Percentiles rank a stretch among this genome's conserved stretches.
Evolutionary conservation across 352 stramenopile species (phyloP).

Genomic region (Bremia lactucae): DNA sequence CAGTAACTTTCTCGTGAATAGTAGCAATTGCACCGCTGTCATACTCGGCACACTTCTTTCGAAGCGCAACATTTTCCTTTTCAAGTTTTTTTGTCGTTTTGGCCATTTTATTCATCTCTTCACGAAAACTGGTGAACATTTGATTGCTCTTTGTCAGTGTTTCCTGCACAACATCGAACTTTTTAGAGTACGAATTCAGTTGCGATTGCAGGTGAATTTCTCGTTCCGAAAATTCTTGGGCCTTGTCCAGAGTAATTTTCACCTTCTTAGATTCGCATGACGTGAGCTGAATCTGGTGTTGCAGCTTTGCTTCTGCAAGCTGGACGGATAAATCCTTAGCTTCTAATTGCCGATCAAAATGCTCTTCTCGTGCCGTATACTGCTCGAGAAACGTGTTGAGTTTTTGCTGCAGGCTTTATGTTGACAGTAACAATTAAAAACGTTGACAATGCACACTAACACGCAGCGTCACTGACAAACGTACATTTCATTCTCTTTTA

Average conservation of each 20-base stretch:
- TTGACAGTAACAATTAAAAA: background rate
- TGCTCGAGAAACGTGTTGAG: slow-evolving; percentile 77
- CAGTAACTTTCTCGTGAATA: slow-evolving; percentile 63
- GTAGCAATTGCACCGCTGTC: slow-evolving; percentile 62
- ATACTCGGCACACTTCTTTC: slow-evolving; percentile 78
- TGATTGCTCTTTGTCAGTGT: slow-evolving; percentile 80
- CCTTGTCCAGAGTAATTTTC: slow-evolving; percentile 72
- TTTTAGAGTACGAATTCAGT: slow-evolving; percentile 75
- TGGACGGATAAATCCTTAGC: slow-evolving; percentile 75
- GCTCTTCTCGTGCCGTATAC: slow-evolving; percentile 67
- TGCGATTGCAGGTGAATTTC: slow-evolving; percentile 66
- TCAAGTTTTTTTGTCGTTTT: slow-evolving; percentile 83
- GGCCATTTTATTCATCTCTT: slow-evolving; percentile 84
- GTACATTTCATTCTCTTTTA: slow-evolving; percentile 81
- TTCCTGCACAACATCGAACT: slow-evolving; percentile 79
- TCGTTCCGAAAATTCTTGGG: slow-evolving; percentile 68
- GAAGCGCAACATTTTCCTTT: slow-evolving; percentile 71
- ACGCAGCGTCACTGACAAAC: background rate
- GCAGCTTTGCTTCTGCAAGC: slow-evolving; percentile 68
- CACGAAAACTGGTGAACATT: slow-evolving; percentile 74
- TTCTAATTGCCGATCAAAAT: slow-evolving; percentile 76
- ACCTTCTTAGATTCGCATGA: slow-evolving; percentile 53
- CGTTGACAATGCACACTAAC: background rate
- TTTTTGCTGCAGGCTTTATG: slow-evolving; percentile 64
- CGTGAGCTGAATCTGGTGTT: slow-evolving; percentile 71